phyloP scores from a whole-genome alignment of 345 rosid species.

The Linum usitatissimum region DNA sequence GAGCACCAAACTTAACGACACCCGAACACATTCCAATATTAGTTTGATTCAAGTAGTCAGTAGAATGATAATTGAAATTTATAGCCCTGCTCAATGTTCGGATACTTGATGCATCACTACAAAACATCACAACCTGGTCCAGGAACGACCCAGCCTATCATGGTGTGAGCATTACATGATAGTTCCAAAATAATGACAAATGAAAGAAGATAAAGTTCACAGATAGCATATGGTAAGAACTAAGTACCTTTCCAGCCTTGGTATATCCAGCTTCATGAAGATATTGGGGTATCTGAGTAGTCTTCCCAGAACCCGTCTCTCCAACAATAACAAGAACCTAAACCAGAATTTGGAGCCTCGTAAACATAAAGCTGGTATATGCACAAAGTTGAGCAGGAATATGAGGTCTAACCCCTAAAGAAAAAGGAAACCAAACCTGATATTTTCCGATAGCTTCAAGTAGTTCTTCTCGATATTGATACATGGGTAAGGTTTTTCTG shows the following conservation, averaged over 20 bases:
- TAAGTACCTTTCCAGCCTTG: slow-evolving; percentile 69
- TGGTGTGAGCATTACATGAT: not conserved
- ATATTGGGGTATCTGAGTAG: slow-evolving; percentile 93
- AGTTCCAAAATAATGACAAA: not conserved
- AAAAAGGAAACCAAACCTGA: slow-evolving; percentile 44
- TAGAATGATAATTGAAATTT: not conserved
- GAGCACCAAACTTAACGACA: not conserved
- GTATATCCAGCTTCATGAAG: slow-evolving; percentile 97
- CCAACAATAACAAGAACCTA: slow-evolving; percentile 95
- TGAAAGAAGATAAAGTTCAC: not conserved
- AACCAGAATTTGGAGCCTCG: slow-evolving; percentile 9
- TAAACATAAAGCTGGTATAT: not conserved
- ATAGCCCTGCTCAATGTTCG: not conserved
- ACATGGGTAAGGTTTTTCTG: slow-evolving; percentile 74
- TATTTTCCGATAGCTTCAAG: slow-evolving; percentile 61
- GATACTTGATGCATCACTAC: not conserved
- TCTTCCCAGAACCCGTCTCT: slow-evolving; percentile 98
- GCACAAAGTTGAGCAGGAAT: not conserved
- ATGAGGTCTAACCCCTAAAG: not conserved
- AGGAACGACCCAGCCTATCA: not conserved
- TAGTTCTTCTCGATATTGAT: slow-evolving; percentile 65
- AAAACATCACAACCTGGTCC: not conserved
- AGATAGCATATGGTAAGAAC: not conserved
- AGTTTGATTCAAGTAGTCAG: not conserved
- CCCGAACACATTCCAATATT: not conserved